These are phyloP conservation scores for Ormosia emarginata DNA, from an alignment of 306 rosid species.

Conservation along the genomic window DNA sequence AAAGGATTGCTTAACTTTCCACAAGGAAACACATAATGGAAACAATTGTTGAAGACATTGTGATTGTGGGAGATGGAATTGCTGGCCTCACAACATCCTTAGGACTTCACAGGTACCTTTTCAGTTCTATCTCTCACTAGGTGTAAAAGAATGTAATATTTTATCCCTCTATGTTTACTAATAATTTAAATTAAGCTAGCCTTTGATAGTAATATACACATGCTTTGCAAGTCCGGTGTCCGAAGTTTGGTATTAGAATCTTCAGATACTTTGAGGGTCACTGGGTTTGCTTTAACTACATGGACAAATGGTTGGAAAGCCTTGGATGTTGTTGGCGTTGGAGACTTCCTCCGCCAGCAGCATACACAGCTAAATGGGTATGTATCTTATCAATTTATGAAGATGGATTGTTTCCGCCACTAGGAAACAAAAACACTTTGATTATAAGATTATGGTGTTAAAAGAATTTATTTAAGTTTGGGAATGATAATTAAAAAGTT, in stretches of 20 bases:
- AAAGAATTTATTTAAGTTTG: too few relatives aligned
- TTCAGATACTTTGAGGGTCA: constrained; percentile 46
- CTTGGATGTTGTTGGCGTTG: constrained; percentile 64
- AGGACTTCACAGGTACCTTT: constrained; percentile 50
- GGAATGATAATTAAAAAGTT: too few relatives aligned
- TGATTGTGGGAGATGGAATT: constrained; percentile 86
- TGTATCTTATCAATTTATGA: too few relatives aligned
- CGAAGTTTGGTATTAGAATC: constrained; percentile 72
- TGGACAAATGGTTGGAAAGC: constrained; percentile 87
- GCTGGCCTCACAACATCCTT: constrained; percentile 71
- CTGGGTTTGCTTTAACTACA: constrained; percentile 53
- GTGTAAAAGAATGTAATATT: too few relatives aligned
- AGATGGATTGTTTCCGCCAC: too few relatives aligned
- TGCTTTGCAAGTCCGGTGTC: constrained; percentile 44
- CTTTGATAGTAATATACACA: not conserved
- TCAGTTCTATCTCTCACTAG: not conserved
- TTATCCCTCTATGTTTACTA: not conserved
- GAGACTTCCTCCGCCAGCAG: constrained; percentile 44
- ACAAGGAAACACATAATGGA: constrained; percentile 12
- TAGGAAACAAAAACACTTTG: too few relatives aligned
- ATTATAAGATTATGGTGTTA: too few relatives aligned
- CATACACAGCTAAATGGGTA: constrained; percentile 49
- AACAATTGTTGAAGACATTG: constrained; percentile 39
- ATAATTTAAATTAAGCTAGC: not conserved
- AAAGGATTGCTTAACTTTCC: too few relatives aligned